phyloP scores from a whole-genome alignment of 176 grass and related monocot genomes.

The Eleusine indica region DNA sequence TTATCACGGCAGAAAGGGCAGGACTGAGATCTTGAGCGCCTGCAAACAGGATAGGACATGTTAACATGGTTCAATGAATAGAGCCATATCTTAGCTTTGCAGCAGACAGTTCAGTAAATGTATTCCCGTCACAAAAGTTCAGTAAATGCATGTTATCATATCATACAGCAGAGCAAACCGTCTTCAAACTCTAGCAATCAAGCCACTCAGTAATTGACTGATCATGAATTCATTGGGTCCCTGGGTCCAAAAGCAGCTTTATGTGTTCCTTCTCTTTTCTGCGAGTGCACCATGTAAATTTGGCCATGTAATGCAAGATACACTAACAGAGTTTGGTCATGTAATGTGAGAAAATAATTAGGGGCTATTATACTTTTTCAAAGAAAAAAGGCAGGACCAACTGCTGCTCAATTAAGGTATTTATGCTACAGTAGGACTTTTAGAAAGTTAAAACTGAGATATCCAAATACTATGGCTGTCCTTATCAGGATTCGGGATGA shows the following conservation, averaged over 20 bases:
- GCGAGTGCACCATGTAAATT: no score
- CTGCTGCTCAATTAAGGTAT: not conserved
- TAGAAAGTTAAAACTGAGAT: not conserved
- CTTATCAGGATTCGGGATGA: no score
- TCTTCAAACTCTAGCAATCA: conserved; percentile 5
- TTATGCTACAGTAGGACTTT: not conserved
- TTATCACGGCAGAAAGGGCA: conserved; percentile 93
- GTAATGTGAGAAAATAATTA: not conserved
- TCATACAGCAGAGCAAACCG: conserved; percentile 1
- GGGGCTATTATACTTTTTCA: not conserved
- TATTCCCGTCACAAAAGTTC: not conserved
- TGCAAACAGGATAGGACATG: conserved; percentile 41
- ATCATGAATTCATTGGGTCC: not conserved
- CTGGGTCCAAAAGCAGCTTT: not conserved
- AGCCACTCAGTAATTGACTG: not conserved
- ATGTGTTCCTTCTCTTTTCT: not conserved
- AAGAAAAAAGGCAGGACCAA: not conserved
- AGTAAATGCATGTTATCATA: not conserved
- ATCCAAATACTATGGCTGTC: not conserved
- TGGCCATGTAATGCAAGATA: no score
- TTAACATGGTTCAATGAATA: conserved; percentile 23
- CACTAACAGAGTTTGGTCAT: not conserved
- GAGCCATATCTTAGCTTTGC: conserved; percentile 13
- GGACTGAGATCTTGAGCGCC: conserved; percentile 78
- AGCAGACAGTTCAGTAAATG: not conserved